Conservation (phyloP, 106 monocot genomes). For the Narthecium ossifragum region DNA sequence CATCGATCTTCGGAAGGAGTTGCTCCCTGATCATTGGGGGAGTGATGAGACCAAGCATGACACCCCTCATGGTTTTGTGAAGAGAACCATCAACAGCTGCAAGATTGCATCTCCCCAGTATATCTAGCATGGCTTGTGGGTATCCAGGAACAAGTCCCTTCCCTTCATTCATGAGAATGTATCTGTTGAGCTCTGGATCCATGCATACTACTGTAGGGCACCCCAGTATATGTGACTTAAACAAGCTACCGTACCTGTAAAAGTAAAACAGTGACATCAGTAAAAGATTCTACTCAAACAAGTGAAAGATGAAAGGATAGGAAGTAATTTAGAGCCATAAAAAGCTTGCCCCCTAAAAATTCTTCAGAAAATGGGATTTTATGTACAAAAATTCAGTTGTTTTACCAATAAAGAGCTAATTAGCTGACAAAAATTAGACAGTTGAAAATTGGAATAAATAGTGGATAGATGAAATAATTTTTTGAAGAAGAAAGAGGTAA, state of each 20-base stretch:
- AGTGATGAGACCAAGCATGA: conserved; percentile 52
- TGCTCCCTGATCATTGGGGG: conserved; percentile 64
- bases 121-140: conserved; percentile 88
- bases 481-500: no score
- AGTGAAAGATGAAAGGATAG: no score
- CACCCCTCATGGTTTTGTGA: conserved; percentile 77
- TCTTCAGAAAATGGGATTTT: no score
- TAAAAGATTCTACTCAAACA: background rate
- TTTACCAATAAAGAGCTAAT: no score
- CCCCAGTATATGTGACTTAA: conserved; percentile 88
- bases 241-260: conserved; percentile 76
- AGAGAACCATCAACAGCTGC: conserved; percentile 78
- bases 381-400: no score
- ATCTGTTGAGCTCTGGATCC: conserved; percentile 89
- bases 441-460: no score
- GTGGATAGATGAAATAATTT: no score
- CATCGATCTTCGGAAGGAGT: conserved; percentile 71
- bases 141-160: conserved; percentile 88
- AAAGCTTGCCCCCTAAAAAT: no score
- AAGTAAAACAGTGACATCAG: conserved; percentile 1
- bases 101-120: conserved; percentile 77
- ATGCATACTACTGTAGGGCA: conserved; percentile 90
- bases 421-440: no score
- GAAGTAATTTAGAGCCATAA: no score
- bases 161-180: conserved; percentile 78